A percentile compares a stretch with the other conserved stretches of the same genome.
These are phyloP conservation scores for Kazachstania psychrophila DNA, from an alignment of 805 yeast genomes.

Conservation along the genomic window DNA sequence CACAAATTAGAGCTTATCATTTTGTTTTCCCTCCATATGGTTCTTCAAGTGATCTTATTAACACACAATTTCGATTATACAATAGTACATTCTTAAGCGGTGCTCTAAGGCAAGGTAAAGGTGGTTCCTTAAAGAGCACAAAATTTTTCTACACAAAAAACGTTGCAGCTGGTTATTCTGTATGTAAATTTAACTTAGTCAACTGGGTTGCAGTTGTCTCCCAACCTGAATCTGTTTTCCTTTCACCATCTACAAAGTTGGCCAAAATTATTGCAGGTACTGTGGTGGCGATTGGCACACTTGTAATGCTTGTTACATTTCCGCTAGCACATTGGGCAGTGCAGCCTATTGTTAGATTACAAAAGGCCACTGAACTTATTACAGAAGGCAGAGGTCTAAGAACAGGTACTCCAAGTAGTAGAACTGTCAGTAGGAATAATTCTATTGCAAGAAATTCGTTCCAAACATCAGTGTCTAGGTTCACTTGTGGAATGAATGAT, in stretches of 20 bases:
- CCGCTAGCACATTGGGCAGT: conserved; percentile 81
- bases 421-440: conserved; percentile 16
- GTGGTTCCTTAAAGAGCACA: conserved; percentile 37
- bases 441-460: conserved; percentile 10
- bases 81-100: conserved; percentile 30
- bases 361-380: conserved; percentile 65
- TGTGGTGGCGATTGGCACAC: conserved; percentile 66
- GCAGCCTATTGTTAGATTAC: conserved; percentile 68
- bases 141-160: conserved; percentile 29
- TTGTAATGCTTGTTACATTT: conserved; percentile 66
- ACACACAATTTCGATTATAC: conserved; percentile 21
- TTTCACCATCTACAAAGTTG: conserved; percentile 52
- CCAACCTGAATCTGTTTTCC: conserved; percentile 49
- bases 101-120: conserved; percentile 29
- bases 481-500: neutral
- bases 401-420: conserved; percentile 16
- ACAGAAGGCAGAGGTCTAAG: conserved; percentile 36
- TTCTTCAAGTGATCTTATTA: conserved; percentile 10
- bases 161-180: conserved; percentile 51
- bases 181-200: conserved; percentile 35
- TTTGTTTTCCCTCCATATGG: conserved; percentile 37
- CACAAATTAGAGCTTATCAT: conserved; percentile 29
- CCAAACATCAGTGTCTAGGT: conserved; percentile 2
- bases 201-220: conserved; percentile 71
- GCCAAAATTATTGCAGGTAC: conserved; percentile 67